Evolutionary conservation across 768 basidiomycete species (phyloP).

Genomic region (Polyporus arcularius): DNA sequence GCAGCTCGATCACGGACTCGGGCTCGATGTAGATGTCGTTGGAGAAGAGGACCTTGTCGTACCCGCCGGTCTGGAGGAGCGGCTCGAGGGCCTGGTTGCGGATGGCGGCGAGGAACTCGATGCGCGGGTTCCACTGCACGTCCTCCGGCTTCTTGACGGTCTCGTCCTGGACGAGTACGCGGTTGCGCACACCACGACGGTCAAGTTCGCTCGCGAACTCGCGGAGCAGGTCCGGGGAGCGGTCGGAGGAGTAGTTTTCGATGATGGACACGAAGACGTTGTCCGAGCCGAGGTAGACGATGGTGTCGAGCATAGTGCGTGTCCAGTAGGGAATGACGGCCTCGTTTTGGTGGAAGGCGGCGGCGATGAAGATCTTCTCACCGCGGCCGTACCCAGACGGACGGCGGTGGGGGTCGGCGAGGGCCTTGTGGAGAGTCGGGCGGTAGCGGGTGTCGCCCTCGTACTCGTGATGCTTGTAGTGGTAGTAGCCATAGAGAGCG

Average conservation of each 20-base stretch:
- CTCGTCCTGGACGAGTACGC: constrained; percentile 33
- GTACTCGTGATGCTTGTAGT: constrained; percentile 26
- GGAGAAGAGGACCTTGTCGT: constrained; percentile 42
- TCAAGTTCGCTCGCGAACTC: constrained; percentile 29
- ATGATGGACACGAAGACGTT: constrained; percentile 46
- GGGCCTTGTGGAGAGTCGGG: constrained; percentile 23
- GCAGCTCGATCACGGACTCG: constrained; percentile 40
- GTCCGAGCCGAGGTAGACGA: constrained; percentile 41
- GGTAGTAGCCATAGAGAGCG: constrained; percentile 8
- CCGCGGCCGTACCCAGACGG: constrained; percentile 21
- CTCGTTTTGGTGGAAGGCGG: constrained; percentile 43
- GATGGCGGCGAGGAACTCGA: constrained; percentile 39
- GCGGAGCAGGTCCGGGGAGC: constrained; percentile 33
- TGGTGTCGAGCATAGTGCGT: constrained; percentile 34
- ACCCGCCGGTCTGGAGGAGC: constrained; percentile 36
- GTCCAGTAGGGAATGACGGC: constrained; percentile 42
- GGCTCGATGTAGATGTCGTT: constrained; percentile 46
- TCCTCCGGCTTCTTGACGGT: constrained; percentile 26
- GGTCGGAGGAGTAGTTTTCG: constrained; percentile 40
- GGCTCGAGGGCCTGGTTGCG: constrained; percentile 46
- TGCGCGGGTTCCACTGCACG: constrained; percentile 33
- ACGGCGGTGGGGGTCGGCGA: constrained; percentile 16
- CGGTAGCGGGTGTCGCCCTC: constrained; percentile 29
- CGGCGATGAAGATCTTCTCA: constrained; percentile 41
- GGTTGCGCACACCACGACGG: constrained; percentile 28